These are phyloP conservation scores for Diphasiastrum complanatum DNA, from an alignment of 83 land plant genomes.

Conservation along the genomic window DNA sequence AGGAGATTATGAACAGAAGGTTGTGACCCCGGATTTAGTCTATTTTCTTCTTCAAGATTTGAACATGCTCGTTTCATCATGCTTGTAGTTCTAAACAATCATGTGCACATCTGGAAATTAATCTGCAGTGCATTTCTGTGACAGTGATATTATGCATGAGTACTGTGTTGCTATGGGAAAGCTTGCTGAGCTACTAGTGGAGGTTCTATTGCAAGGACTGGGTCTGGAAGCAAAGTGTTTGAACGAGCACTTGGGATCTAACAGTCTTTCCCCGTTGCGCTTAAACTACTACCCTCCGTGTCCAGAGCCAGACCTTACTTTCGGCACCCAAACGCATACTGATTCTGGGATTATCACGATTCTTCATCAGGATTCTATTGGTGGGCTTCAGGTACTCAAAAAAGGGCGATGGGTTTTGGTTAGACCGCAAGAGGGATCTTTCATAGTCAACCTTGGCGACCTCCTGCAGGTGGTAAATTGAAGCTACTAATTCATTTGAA, in stretches of 20 bases:
- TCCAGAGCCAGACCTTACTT: conserved; percentile 2
- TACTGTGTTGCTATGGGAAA: background rate
- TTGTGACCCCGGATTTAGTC: background rate
- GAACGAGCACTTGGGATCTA: background rate
- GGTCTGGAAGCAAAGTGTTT: background rate
- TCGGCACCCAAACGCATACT: background rate
- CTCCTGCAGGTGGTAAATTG: background rate
- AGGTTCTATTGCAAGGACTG: background rate
- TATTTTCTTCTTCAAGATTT: background rate
- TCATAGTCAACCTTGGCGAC: background rate
- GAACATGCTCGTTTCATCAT: too few species aligned
- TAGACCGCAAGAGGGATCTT: background rate
- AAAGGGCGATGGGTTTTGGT: background rate
- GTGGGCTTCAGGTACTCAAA: background rate
- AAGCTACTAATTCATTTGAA: too few species aligned
- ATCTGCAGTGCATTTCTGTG: background rate
- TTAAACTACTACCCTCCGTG: background rate
- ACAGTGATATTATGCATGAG: background rate
- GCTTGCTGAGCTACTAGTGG: background rate
- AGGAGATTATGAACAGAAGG: background rate
- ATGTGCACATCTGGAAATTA: too few species aligned
- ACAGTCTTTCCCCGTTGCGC: background rate
- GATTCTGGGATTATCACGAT: conserved; percentile 2
- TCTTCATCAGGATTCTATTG: background rate
- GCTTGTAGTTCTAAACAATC: too few species aligned